A percentile compares a stretch with the other conserved stretches of the same genome.
These are phyloP conservation scores for Amanita phalloides DNA, from an alignment of 768 basidiomycete genomes.

Conservation along the genomic window DNA sequence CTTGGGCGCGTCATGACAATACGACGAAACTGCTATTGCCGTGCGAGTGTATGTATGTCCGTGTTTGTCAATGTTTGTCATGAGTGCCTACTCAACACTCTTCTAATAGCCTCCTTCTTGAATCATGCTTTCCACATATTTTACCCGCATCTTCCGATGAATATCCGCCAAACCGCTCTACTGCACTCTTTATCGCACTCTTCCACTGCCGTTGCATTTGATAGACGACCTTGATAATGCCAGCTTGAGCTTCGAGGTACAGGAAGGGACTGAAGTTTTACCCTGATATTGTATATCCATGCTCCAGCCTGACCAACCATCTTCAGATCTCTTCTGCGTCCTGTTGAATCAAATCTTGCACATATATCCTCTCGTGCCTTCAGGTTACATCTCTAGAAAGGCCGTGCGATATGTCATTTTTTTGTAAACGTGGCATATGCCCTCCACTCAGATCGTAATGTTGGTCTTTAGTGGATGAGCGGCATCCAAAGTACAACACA, in stretches of 20 bases:
- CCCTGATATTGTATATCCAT: constrained; percentile 87
- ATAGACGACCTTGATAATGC: constrained; percentile 60
- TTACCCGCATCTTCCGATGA: constrained; percentile 40
- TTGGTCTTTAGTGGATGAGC: constrained; percentile 64
- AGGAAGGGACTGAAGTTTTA: constrained; percentile 23
- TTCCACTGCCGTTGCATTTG: constrained; percentile 89
- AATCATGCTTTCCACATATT: constrained; percentile 59
- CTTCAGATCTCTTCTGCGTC: constrained; percentile 58
- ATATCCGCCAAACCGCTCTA: constrained; percentile 37
- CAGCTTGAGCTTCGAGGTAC: neutral
- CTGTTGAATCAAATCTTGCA: constrained; percentile 70
- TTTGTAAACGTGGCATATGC: constrained; percentile 27
- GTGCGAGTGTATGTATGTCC: neutral
- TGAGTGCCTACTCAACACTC: constrained; percentile 57
- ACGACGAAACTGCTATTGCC: neutral
- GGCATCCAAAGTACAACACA: constrained; percentile 86
- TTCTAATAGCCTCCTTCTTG: constrained; percentile 57
- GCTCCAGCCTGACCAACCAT: constrained; percentile 46
- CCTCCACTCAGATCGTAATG: constrained; percentile 73
- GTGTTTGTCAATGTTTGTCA: constrained; percentile 1
- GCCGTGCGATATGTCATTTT: constrained; percentile 60
- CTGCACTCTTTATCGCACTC: constrained; percentile 49
- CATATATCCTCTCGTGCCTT: constrained; percentile 66
- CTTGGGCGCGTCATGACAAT: constrained; percentile 24
- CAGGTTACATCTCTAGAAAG: constrained; percentile 69